Base-by-base conservation (phyloP, 176 grass and related monocot species). In the Cenchrus americanus region DNA sequence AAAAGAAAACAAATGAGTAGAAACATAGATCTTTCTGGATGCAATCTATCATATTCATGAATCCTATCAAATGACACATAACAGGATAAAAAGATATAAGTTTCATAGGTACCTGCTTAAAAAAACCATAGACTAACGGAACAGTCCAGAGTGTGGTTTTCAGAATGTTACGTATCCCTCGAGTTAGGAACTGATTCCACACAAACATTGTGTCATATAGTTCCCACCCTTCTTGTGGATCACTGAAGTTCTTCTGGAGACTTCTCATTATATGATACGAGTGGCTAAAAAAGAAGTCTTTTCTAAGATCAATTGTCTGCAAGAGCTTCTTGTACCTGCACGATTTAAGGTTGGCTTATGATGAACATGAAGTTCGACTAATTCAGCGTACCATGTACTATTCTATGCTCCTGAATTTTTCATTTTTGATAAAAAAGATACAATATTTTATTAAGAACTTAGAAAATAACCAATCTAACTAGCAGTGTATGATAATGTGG, bases 221-320 rank as follows among this genome's bases (percentile, higher is more conserved):
- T 66, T 67, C 86, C 87, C 92, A 85, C 62, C 89, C 89, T 67
- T 74, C 70, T 42, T 89, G 73, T 82, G 84, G 86, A 71, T 93
- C 87, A 62, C 58, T 87, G 42, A 94, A 85, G 69, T 96, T 99
- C 86, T 94, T 96, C 77, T 99, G 93, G 60, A 99, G 78, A 90
- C 91, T 96, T 85, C 88, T 79, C 93, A 99, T 96, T 62, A 96
- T 85, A 71, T 96, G 86, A 84, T 99, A 99, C 7, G 97, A 94
- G 75, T 94, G 89, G 67, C 93, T 94, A 85, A 90, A 96, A 83
- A 96, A 99, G 87, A 99, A 99, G 82, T 96, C 97, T 70, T 99
- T 99, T 76, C 93, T 94, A 73, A 99, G 78, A 83, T 99, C 97
- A 64, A 99, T 91, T 75, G 88, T 86, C 84, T 85, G 85, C 72